Evolutionary conservation across 1,284 basidiomycete species (phyloP), one percentile per base, ranked within the genome.

Genomic region (Cutaneotrichosporon cavernicola): DNA sequence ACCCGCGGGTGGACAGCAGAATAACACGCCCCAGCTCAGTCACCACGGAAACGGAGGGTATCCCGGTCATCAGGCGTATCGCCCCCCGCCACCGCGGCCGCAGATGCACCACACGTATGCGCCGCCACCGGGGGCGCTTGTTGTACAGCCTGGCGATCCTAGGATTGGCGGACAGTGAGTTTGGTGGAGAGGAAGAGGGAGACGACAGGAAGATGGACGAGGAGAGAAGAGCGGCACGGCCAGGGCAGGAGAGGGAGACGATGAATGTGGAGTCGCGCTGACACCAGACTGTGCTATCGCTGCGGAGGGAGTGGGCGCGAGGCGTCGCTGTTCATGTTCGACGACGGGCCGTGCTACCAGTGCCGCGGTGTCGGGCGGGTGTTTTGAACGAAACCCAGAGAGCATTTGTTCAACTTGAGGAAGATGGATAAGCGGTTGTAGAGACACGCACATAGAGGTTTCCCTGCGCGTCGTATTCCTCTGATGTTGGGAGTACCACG

Each of bases 121-220:
- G 10, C 66, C 65, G 32, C 74, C 74, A 10, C 66, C 68, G 1
- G 73, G 72, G 9, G 74, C 76, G 10, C 46, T 79, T 11, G 73
- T 76, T 3, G 65, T 78, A 5, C 62, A 65, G 31, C 74, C 78
- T 9, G 78, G 78, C 31, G 76, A 79, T 70, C 78, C 78, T 7
- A 64, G 76, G 38, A 74, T 79, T n/a, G 78, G 78, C 9, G 78
- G 78, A 56, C 55, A 64, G 76, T 76, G 66, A 74, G 76, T 72
- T 18, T 9, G 10, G 22, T 13, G 43, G 5, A 16, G 36, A 4
- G 49, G 38, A 18, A 46, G 43, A 46, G 18, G 43, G 8, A 18
- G 18, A 18, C 14, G 11, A 14, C 30, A 34, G 18, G 49, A 18
- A 38, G 40, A 58, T 3, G 10, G 56, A 16, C 11, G 10, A 21